Evolutionary conservation across 805 yeast species (phyloP).

Genomic region (Candida golubevii): DNA sequence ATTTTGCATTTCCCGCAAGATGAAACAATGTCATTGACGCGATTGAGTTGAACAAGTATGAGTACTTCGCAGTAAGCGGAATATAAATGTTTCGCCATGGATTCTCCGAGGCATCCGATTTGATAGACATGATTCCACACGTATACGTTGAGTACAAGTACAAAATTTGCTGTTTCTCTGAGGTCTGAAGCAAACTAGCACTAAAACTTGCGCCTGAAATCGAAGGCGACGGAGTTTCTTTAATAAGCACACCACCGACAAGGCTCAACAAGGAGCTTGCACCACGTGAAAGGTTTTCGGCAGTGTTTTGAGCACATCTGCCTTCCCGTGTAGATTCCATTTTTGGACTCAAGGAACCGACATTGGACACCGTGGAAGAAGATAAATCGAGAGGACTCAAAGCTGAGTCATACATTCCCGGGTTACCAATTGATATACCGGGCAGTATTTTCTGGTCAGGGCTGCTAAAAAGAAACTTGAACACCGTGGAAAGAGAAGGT

Average conservation of each 20-base stretch:
- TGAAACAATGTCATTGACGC: slow-evolving; percentile 68
- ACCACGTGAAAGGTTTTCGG: background rate
- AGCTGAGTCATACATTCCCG: slow-evolving; percentile 11
- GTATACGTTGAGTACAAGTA: slow-evolving; percentile 34
- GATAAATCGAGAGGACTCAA: slow-evolving; percentile 24
- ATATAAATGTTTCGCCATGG: slow-evolving; percentile 61
- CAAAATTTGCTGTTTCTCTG: slow-evolving; percentile 36
- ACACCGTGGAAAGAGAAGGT: slow-evolving; percentile 37
- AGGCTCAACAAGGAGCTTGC: slow-evolving; percentile 3
- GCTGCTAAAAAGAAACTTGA: slow-evolving; percentile 29
- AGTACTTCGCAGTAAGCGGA: slow-evolving; percentile 52
- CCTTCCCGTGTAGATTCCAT: background rate
- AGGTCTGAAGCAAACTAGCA: slow-evolving; percentile 18
- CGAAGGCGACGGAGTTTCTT: slow-evolving; percentile 12
- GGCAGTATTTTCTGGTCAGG: slow-evolving; percentile 13
- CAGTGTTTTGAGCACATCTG: background rate
- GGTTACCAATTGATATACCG: background rate
- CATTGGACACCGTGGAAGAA: background rate
- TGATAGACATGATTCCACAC: slow-evolving; percentile 53
- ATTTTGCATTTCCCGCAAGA: slow-evolving; percentile 31
- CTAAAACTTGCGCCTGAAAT: slow-evolving; percentile 5
- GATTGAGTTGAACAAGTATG: slow-evolving; percentile 57
- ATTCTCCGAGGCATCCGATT: slow-evolving; percentile 59
- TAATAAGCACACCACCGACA: slow-evolving; percentile 9
- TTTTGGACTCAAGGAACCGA: background rate